Percentiles rank a stretch among this genome's conserved stretches.
Conservation (phyloP, 2,329 filamentous ascomycete species). For the Phoma sp. region DNA sequence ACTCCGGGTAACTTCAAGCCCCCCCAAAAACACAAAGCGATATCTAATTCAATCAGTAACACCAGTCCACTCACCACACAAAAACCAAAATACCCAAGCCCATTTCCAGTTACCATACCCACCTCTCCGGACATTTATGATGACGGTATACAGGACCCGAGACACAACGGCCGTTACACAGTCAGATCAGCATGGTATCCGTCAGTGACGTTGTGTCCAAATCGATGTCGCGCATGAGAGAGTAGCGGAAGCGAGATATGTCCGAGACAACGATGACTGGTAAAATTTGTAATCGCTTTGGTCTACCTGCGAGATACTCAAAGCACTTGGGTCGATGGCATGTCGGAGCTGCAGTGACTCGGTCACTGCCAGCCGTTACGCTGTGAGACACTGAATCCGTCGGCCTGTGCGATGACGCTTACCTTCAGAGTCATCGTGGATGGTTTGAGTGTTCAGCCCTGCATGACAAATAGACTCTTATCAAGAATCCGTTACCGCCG, state of each 20-base stretch:
- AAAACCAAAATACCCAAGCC: too few relatives aligned
- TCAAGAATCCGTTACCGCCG: too few relatives aligned
- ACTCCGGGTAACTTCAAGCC: too few relatives aligned
- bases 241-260: neutral
- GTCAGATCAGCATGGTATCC: neutral
- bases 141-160: conserved; percentile 3
- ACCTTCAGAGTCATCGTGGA: too few relatives aligned
- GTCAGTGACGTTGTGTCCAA: neutral
- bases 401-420: neutral
- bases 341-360: too few relatives aligned
- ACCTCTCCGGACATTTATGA: neutral
- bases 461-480: too few relatives aligned
- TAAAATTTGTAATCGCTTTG: neutral
- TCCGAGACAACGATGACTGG: neutral
- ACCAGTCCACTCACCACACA: too few relatives aligned
- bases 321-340: too few relatives aligned
- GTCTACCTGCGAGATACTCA: neutral
- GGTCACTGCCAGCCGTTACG: neutral
- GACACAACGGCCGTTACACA: neutral
- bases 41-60: too few relatives aligned
- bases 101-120: neutral
- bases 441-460: too few relatives aligned
- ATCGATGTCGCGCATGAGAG: neutral
- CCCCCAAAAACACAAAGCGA: too few relatives aligned
- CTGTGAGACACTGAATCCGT: neutral